Base-by-base conservation (phyloP, 495 filamentous ascomycete species). In the Terfezia claveryi region DNA sequence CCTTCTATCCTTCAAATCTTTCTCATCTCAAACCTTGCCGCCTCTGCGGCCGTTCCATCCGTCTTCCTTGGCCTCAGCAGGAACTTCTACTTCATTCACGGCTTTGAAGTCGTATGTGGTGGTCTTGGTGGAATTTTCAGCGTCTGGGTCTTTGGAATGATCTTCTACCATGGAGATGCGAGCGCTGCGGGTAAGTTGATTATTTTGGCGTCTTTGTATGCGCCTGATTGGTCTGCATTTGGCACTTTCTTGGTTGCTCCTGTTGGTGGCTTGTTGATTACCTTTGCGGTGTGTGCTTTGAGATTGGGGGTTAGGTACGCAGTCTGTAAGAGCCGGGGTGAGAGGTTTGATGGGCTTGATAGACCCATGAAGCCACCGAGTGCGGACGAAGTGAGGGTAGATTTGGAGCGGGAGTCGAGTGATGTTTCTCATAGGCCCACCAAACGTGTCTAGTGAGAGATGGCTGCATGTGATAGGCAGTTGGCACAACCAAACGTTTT, bases 1-100 rank as follows among this genome's bases (percentile, higher is more conserved):
- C 83, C 82, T 4, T 76, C 73, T 46, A 78, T 87, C 56, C 67
- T 87, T 37, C 79, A 82, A 66, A 85, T 87, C 57, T 87, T 81
- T 66, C 71, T 87, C 37, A 83, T 87, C 50, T 78, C 79, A 16
- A 83, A 87, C 55, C 73, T 86, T 8, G 72, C 85, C 23, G 81
- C 80, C 52, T 78, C 82, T 8, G 74, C 81, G 36, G 72, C 76
- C 20, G 80, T 87, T 41, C 82, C 82, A 1, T 73, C 80, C 6
- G 71, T 87, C 8, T 65, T 83, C 17, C 68, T 87, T 8, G 82
- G 82, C 0, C 67, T 87, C 23, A 75, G 66, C 36, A 73, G 80
- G 38, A 59, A 60, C 3, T 76, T 71, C 66, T 85, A 83, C 66
- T 85, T 75, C 70, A 81, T 82, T 76, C 72, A 79, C 14, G 83